Evolutionary conservation across 257 asterid genomes (phyloP), one percentile per base, ranked within the genome.

Genomic region (Agastache rugosa): DNA sequence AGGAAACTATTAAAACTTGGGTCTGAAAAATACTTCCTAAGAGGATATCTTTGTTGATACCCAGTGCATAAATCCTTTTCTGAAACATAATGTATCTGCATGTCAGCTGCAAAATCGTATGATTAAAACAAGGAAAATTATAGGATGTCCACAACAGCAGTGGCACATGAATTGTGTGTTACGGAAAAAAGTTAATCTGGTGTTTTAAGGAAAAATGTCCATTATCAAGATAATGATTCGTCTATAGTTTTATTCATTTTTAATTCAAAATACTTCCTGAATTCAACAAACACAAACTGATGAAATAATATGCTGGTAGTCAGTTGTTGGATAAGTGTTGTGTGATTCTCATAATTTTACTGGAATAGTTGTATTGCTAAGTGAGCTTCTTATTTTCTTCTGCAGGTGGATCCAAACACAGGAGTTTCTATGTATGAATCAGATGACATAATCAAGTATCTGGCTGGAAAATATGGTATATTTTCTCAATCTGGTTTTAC

Each of bases 341-440:
- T 17, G 19, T 23, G 12, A 34, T 34, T 34, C 42, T 37, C 9
- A 8, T 1, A 37, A 0, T 2, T 37, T 8, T 37, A 37, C 42
- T 37, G 42, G 11, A 37, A 23, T 9, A 44, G 25, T 22, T 53
- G 53, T 12, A 25, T 37, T 8, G 42, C 8, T 8, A 37, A 62
- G 45, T 47, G 70, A 51, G 11, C 63, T 67, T 55, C 75, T 71
- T 61, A 50, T 55, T 16, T 69, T 71, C 45, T 76, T 66, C 22
- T 76, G 47, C 67, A 92, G 99, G 98, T 92, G 79, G 99, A 94
- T 81, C 99, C 98, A 68, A 94, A 94, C 84, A 87, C 97, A 44
- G 99, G 98, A 72, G 90, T 87, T 72, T 79, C 96, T 37, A 92
- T 89, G 98, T 92, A 92, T 53, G 99, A 94, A 83, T 94, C 98